phyloP scores from a whole-genome alignment of 2,329 filamentous ascomycete species.

The Sclerotinia subarctica region DNA sequence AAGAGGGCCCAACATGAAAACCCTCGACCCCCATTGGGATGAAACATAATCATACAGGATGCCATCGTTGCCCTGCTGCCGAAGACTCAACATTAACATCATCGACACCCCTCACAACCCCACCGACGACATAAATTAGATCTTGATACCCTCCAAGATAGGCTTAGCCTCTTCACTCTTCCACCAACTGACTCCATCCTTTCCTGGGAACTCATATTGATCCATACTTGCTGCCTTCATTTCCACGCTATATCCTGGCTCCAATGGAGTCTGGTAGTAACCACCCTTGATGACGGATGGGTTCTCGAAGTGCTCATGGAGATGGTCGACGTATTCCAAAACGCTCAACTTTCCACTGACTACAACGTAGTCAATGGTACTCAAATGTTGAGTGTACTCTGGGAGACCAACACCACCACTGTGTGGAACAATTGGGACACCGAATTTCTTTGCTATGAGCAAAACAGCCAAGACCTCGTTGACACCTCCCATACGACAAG shows the following conservation, averaged over 20 bases:
- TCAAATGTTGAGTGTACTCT: conserved; percentile 91
- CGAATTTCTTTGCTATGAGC: conserved; percentile 70
- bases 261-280: conserved; percentile 80
- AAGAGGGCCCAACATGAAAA: conserved; percentile 36
- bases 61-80: conserved; percentile 36
- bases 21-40: conserved; percentile 31
- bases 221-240: conserved; percentile 91
- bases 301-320: conserved; percentile 90
- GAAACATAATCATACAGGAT: conserved; percentile 29
- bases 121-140: conserved; percentile 26
- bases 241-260: conserved; percentile 87
- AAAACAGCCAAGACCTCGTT: conserved; percentile 91
- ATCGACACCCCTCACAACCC: conserved; percentile 24
- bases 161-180: conserved; percentile 54
- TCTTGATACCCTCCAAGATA: conserved; percentile 39
- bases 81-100: conserved; percentile 34
- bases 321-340: conserved; percentile 87
- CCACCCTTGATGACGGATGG: conserved; percentile 77
- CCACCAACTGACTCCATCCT: conserved; percentile 78
- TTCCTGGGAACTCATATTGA: conserved; percentile 68
- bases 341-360: conserved; percentile 78
- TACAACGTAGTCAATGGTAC: conserved; percentile 88
- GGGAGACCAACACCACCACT: conserved; percentile 85
- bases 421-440: conserved; percentile 82
- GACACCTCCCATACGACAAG: conserved; percentile 83